These are phyloP conservation scores for Quercus parvula DNA, from an alignment of 306 rosid species.

Conservation along the genomic window DNA sequence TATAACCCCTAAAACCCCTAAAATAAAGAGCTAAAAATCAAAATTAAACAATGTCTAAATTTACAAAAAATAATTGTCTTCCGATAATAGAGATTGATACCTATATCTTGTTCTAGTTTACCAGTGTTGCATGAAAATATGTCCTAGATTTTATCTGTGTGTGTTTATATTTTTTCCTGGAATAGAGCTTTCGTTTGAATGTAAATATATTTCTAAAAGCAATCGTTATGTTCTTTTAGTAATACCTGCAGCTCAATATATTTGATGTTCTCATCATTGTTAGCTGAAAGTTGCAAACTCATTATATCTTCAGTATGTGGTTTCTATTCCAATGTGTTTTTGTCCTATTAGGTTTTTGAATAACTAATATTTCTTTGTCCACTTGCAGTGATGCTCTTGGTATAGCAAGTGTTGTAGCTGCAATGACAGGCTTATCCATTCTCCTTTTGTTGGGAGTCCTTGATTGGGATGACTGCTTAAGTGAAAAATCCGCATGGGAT, in stretches of 20 bases:
- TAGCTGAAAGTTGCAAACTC: background rate
- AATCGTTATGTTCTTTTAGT: background rate
- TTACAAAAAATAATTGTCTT: no score
- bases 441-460: conserved; percentile 84
- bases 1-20: no score
- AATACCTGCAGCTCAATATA: conserved; percentile 9
- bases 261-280: background rate
- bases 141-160: background rate
- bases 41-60: no score
- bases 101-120: no score
- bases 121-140: background rate
- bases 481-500: conserved; percentile 95
- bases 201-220: background rate
- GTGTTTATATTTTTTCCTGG: conserved; percentile 10
- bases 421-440: conserved; percentile 86
- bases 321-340: conserved; percentile 6
- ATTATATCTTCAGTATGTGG: background rate
- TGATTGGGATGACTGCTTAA: conserved; percentile 88
- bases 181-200: background rate
- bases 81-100: no score
- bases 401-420: conserved; percentile 80
- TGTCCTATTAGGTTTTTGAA: conserved; percentile 14
- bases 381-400: conserved; percentile 68
- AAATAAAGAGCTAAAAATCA: no score
- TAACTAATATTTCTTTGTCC: conserved; percentile 7